Percentiles rank a stretch among this genome's conserved stretches.
Conservation (phyloP, 1,284 basidiomycete species). For the Apiotrichum siamense region DNA sequence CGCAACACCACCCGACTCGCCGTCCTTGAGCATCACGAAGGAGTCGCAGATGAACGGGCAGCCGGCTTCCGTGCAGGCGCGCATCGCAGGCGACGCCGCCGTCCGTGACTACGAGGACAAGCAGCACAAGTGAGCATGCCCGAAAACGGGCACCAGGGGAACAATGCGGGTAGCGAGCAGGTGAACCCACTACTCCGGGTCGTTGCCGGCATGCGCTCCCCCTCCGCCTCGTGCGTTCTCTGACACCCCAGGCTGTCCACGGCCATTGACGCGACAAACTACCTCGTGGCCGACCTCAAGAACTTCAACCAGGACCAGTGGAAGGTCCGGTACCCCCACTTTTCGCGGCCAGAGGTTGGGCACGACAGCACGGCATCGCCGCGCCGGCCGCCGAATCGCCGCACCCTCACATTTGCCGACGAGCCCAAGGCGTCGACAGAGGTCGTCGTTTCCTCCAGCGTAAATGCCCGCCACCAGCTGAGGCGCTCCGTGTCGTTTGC, state of each 20-base stretch:
- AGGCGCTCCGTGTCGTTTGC: conserved; percentile 42
- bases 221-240: not conserved
- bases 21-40: conserved; percentile 28
- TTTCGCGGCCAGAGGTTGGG: not conserved
- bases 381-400: conserved; percentile 51
- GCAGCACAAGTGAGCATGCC: conserved; percentile 37
- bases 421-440: conserved; percentile 64
- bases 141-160: too few species aligned
- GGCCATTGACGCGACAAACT: conserved; percentile 66
- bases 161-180: too few species aligned
- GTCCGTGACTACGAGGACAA: conserved; percentile 46
- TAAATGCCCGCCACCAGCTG: conserved; percentile 52
- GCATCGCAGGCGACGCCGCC: conserved; percentile 34
- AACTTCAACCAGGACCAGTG: conserved; percentile 79
- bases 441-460: conserved; percentile 54
- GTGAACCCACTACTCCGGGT: too few species aligned
- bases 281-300: conserved; percentile 65
- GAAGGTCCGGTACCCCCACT: conserved; percentile 76
- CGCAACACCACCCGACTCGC: conserved; percentile 28
- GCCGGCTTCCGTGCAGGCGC: conserved; percentile 25
- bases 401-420: conserved; percentile 74
- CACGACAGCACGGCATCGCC: conserved; percentile 21
- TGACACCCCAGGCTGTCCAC: conserved; percentile 57
- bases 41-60: conserved; percentile 40
- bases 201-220: too few species aligned